Evolutionary conservation across 148 eudicot species (phyloP), one percentile per base, ranked within the genome.

Genomic region (Fagopyrum tataricum): DNA sequence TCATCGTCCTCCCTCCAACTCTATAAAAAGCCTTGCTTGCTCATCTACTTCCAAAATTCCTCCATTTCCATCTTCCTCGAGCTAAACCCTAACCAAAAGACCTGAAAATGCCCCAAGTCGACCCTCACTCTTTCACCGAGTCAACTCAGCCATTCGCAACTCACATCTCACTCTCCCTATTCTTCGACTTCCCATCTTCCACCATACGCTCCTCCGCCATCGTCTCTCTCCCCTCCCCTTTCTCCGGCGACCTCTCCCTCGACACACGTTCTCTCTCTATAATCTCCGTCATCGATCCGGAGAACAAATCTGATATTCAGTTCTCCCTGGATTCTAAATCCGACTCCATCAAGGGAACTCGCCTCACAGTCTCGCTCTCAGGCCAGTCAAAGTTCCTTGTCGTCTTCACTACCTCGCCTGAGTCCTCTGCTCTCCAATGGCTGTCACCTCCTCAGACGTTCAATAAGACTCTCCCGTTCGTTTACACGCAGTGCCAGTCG

Each of bases 401-500:
- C 40, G 68, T 72, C 0, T 84, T 71, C 47, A 5, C 26, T 3
- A 81, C 86, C 8, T 73, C 82, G 2, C 76, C 81, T 0, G 44
- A 67, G 17, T 76, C 86, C 23, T 90, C 98, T 0, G 98, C 98
- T 4, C 88, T 95, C 14, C 98, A 95, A 55, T 95, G 98, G 98
- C 91, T 95, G 0, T 39, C 85, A 0, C 97, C 97, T 1, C 86
- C 90, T 0, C 98, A 95, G 73, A 95, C 98, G 0, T 86, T 79
- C n/a, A 87, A 83, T 24, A 91, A 91, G 69, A 67, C 80, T 11
- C 74, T 56, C 42, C 96, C 97, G 41, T 95, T 87, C 75, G 96
- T 91, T 9, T 95, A 91, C 67, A 91, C 98, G 2, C 98, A 95
- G 71, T 95, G 98, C 61, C 98, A 95, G 80, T 73, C 98, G 0